These are phyloP conservation scores for Vigna trinervia DNA, from an alignment of 306 rosid genomes.

Conservation along the genomic window DNA sequence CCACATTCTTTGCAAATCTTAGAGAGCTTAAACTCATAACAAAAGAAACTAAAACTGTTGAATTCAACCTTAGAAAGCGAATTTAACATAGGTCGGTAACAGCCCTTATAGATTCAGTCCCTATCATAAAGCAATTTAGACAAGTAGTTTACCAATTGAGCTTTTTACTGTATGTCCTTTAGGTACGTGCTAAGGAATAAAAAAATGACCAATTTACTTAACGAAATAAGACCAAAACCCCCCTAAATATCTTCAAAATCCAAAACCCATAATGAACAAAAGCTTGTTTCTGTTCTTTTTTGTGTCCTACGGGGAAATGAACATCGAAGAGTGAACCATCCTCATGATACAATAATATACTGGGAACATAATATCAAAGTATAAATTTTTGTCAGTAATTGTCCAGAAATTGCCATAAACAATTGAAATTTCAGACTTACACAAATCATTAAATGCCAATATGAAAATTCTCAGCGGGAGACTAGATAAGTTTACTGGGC, in stretches of 20 bases:
- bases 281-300: background rate
- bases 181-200: constrained; percentile 4
- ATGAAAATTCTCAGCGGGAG: constrained; percentile 23
- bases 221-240: background rate
- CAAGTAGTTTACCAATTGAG: constrained; percentile 20
- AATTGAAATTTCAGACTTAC: constrained; percentile 12
- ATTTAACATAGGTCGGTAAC: background rate
- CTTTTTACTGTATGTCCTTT: background rate
- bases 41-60: constrained; percentile 16
- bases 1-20: constrained; percentile 29
- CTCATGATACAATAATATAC: background rate
- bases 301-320: background rate
- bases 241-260: constrained; percentile 13
- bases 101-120: background rate
- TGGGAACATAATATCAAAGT: constrained; percentile 10
- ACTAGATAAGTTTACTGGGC: constrained; percentile 18
- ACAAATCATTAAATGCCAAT: constrained; percentile 2
- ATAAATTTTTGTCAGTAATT: background rate
- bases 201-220: background rate
- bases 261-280: constrained; percentile 6
- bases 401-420: background rate
- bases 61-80: constrained; percentile 9
- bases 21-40: background rate
- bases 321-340: background rate
- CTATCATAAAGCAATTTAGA: constrained; percentile 5